Evolutionary conservation across 441 rosid species (phyloP).

Genomic region (Populus hybrid): DNA sequence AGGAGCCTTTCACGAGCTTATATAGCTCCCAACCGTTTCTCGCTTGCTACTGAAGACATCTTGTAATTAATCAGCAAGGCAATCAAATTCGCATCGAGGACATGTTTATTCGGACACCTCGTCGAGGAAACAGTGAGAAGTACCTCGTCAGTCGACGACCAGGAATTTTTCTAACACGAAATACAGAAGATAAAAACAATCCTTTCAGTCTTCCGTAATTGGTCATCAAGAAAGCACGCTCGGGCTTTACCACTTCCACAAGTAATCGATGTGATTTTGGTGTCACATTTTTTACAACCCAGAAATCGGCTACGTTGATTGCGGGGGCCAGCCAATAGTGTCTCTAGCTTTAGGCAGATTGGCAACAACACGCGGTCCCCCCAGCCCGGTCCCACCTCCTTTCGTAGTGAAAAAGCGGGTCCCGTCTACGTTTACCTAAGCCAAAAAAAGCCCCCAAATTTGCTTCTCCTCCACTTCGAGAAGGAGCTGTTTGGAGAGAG

Average conservation of each 20-base stretch:
- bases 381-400: background rate
- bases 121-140: background rate
- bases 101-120: background rate
- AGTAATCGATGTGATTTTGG: constrained; percentile 15
- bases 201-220: constrained; percentile 4
- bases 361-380: background rate
- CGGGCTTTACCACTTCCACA: constrained; percentile 13
- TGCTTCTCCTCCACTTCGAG: constrained; percentile 10
- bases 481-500: constrained; percentile 1
- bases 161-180: background rate
- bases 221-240: background rate
- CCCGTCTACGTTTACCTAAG: background rate
- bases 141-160: background rate
- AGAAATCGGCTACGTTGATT: constrained; percentile 38
- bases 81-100: background rate
- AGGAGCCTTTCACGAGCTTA: background rate
- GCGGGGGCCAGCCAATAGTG: constrained; percentile 22
- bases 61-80: background rate
- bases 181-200: background rate
- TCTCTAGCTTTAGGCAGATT: background rate
- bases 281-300: background rate
- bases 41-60: too few relatives aligned
- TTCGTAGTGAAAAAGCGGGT: background rate
- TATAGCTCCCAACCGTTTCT: too few relatives aligned
- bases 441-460: background rate